Evolutionary conservation across 495 filamentous ascomycete genomes (phyloP), one percentile per base, ranked within the genome.

Genomic region (Clavariopsis aquatica): DNA sequence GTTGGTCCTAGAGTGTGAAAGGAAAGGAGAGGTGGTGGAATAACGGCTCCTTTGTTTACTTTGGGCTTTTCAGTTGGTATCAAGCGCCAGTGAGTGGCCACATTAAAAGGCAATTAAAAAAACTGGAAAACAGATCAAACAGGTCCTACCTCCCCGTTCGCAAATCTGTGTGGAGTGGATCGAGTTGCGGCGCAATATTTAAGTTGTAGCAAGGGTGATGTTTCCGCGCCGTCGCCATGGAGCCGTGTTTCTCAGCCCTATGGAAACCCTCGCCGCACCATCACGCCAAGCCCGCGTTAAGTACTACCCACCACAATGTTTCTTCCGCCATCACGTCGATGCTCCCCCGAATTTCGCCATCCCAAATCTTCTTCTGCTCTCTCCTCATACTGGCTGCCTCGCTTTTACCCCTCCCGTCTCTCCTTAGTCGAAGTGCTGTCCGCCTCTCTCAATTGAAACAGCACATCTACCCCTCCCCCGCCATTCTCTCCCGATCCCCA

Each of bases 301-400:
- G 20, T 60, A 22, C 57, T 29, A n/a, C 51, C 24, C 9, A 8
- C 57, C 22, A 49, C 38, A 49, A 6, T n/a, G 19, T 24, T 27
- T 27, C 47, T 9, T n/a, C 19, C 45, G 8, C 31, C 29, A 34
- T 56, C 12, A 19, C 52, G 27, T 34, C 52, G 4, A 56, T 56
- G 52, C 52, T 34, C 23, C n/a, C 34, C 29, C 29, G 2, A 23
- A 19, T 34, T 15, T 7, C 31, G 28, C 52, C 28, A 56, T 56
- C 4, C 15, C 49, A 19, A 12, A 49, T 22, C 64, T 34, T 65
- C 15, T 45, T 69, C 43, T 29, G 70, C 72, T 81, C 78, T 71
- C 75, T 79, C 73, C 56, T 82, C 69, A 73, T 83, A 59, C 78
- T 84, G 77, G 81, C 81, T 51, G 57, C 78, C 73, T 77, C 77